Evolutionary conservation across 768 basidiomycete species (phyloP).

Genomic region (Leccinum subtestaceum): DNA sequence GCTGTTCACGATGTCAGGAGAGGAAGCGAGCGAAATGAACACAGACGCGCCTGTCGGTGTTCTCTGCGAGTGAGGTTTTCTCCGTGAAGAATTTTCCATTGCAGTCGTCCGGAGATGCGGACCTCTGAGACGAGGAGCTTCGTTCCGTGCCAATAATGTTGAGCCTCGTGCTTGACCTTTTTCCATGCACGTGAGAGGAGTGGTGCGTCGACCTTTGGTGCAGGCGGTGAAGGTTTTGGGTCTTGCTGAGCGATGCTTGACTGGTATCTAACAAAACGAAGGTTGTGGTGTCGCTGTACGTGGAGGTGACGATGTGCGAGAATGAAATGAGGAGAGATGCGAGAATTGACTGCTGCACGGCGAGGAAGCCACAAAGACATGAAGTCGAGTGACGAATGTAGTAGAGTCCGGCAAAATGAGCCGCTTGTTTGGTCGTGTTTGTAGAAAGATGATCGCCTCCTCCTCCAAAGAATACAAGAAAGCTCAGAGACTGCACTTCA

Average conservation of each 20-base stretch:
- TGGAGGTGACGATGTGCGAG: constrained; percentile 28
- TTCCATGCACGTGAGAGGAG: constrained; percentile 75
- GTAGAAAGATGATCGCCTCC: constrained; percentile 22
- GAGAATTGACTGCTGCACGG: constrained; percentile 41
- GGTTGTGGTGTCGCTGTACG: not conserved
- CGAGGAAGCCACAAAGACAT: constrained; percentile 81
- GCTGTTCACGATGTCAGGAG: constrained; percentile 39
- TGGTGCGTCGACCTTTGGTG: constrained; percentile 44
- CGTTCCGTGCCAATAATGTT: constrained; percentile 96
- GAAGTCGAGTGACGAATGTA: not conserved
- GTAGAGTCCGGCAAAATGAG: constrained; percentile 4
- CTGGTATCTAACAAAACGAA: constrained; percentile 9
- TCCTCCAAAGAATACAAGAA: constrained; percentile 34
- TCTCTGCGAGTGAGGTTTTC: constrained; percentile 90
- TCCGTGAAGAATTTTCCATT: constrained; percentile 91
- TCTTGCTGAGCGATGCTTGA: constrained; percentile 30
- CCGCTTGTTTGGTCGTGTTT: constrained; percentile 29
- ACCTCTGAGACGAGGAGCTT: constrained; percentile 95
- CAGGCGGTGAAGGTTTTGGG: constrained; percentile 48
- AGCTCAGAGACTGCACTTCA: constrained; percentile 55
- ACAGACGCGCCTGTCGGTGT: constrained; percentile 71
- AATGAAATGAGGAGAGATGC: constrained; percentile 13
- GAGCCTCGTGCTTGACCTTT: constrained; percentile 91
- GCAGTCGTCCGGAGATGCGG: constrained; percentile 80
- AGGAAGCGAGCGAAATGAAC: not conserved